These are phyloP conservation scores for Colletotrichum sp. DNA, from an alignment of 2,329 filamentous ascomycete genomes.

Conservation along the genomic window DNA sequence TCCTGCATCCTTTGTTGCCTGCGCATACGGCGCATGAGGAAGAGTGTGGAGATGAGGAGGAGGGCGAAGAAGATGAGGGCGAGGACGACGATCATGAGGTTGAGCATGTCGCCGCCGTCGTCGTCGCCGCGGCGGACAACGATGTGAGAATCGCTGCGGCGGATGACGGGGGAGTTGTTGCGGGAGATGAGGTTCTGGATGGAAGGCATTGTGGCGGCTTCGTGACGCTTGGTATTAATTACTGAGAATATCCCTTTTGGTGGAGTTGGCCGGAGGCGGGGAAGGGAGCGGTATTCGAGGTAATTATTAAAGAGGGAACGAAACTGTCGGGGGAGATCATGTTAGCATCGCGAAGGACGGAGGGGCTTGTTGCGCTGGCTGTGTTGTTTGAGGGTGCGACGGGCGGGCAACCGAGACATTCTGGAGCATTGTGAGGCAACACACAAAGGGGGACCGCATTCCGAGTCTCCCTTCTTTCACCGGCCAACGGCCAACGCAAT, in stretches of 20 bases:
- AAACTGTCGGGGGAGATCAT: background rate
- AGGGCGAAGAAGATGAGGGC: slow-evolving; percentile 78
- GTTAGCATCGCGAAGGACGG: slow-evolving; percentile 8
- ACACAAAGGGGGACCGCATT: background rate
- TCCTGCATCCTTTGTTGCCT: slow-evolving; percentile 51
- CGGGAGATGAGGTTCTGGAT: slow-evolving; percentile 43
- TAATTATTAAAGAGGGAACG: slow-evolving; percentile 16
- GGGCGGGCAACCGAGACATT: slow-evolving; percentile 1
- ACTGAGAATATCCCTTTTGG: background rate
- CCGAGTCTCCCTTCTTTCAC: background rate
- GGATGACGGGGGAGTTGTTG: slow-evolving; percentile 46
- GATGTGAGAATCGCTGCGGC: slow-evolving; percentile 11
- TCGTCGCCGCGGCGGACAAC: slow-evolving; percentile 44
- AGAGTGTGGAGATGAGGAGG: slow-evolving; percentile 68
- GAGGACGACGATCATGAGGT: slow-evolving; percentile 81
- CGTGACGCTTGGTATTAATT: background rate
- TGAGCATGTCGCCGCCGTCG: slow-evolving; percentile 66
- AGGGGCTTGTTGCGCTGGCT: background rate
- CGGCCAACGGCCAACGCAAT: background rate
- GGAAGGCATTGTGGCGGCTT: slow-evolving; percentile 37
- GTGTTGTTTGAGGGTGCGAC: background rate
- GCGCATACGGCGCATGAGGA: slow-evolving; percentile 73
- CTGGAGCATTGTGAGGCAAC: slow-evolving; percentile 6
- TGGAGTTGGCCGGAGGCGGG: background rate
- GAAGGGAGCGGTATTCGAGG: slow-evolving; percentile 2